Base-by-base conservation (phyloP, 371 early-diverging fungal genomes). In the Mucor saturninus region DNA sequence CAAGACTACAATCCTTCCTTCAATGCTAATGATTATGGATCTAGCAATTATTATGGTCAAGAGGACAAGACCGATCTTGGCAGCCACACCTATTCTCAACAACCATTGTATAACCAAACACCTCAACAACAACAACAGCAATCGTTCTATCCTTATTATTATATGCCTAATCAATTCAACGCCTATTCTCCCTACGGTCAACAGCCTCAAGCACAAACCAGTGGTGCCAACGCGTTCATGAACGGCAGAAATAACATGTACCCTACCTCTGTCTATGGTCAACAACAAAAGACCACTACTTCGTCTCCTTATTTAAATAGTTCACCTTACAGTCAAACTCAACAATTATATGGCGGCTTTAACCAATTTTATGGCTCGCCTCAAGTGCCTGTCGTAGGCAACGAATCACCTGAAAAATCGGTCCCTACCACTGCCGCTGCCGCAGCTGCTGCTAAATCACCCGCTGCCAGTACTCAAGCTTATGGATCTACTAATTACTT, bases 121-220 rank as follows among this genome's bases (percentile, higher is more conserved):
- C 46, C 15, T 21, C 46, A 46, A 46, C 46, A 42, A 43, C n/a
- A 55, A 62, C 65, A 78, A 42, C 79, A 79, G 48, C 71, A 82
- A 61, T 82, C 84, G 5, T 91, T 88, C 81, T 88, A 89, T 73
- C 89, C 91, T 29, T 90, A 92, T 76, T 92, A 91, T 72, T 89
- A 89, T 74, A 83, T 80, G 76, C 84, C 84, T 30, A 86, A 86
- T 74, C 91, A 92, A 76, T 93, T 84, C 78, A 82, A 83, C 52
- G 50, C 39, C 2, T 59, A 59, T 5, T 32, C 48, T 13, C 49
- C 59, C 9, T 59, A 59, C 9, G 59, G 59, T 7, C 59, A 59
- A 29, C 59, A 53, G 9, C n/a, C 5, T 3, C 13, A 28, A 29
- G 30, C 30, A 21, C 21, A 21, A 21, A 21, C 21, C 21, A 21